Evolutionary conservation across 257 asterid species (phyloP).

Genomic region (Anisodus acutangulus): DNA sequence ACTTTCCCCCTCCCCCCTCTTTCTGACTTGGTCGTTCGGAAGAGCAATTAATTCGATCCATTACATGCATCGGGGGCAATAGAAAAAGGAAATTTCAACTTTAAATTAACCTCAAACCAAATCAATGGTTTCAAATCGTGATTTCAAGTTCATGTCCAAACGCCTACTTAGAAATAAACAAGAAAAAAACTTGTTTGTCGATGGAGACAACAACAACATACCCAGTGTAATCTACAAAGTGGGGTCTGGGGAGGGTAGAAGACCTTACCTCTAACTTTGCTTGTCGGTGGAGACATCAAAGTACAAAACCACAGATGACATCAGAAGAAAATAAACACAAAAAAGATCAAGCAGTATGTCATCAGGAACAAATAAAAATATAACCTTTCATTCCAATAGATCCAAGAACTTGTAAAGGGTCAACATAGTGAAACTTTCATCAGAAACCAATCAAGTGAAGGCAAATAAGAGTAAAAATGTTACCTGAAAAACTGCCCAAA

Average conservation of each 20-base stretch:
- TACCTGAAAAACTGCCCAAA: slow-evolving; percentile 92
- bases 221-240: no score
- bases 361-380: slow-evolving; percentile 1
- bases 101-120: no score
- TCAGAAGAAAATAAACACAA: neutral
- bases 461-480: neutral
- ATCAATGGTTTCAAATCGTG: no score
- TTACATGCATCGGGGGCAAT: no score
- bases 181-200: neutral
- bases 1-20: no score
- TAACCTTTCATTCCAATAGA: neutral
- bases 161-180: neutral
- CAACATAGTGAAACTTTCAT: neutral
- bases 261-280: neutral
- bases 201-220: neutral
- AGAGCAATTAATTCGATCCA: no score
- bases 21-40: no score
- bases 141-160: no score
- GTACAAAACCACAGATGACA: slow-evolving; percentile 10
- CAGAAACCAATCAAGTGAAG: neutral
- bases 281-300: slow-evolving; percentile 10
- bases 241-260: no score
- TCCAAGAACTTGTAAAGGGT: slow-evolving; percentile 2
- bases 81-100: no score
- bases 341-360: slow-evolving; percentile 15